Percentiles rank a stretch among this genome's conserved stretches.
These are phyloP conservation scores for Mycena albidolilacea DNA, from an alignment of 768 basidiomycete species.

Conservation along the genomic window DNA sequence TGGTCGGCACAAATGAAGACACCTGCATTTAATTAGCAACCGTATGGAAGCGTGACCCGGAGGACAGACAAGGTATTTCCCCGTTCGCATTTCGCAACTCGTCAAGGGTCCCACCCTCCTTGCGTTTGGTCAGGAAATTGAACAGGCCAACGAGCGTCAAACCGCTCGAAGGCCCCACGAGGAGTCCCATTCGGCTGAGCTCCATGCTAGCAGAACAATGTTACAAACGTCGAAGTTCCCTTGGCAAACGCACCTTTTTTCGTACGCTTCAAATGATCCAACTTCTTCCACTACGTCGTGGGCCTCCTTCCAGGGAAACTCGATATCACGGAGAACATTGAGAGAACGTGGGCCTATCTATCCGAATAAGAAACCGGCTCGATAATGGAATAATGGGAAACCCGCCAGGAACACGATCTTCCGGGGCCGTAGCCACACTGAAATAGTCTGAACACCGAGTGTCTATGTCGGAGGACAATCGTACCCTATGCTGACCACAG, in stretches of 20 bases:
- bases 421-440: background rate
- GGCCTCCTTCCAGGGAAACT: background rate
- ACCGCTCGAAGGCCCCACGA: background rate
- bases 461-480: background rate
- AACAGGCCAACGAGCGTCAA: background rate
- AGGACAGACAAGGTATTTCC: background rate
- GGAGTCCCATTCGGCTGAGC: background rate
- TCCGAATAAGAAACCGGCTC: no score
- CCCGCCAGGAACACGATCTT: background rate
- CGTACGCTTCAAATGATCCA: constrained; percentile 4
- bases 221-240: background rate
- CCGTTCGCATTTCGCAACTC: constrained; percentile 6
- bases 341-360: background rate
- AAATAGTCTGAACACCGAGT: no score
- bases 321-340: constrained; percentile 2
- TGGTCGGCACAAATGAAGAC: background rate
- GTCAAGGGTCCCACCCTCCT: constrained; percentile 4
- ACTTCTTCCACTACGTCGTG: constrained; percentile 7
- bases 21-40: background rate
- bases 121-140: constrained; percentile 11
- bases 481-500: background rate
- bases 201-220: background rate
- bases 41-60: no score
- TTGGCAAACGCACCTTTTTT: background rate
- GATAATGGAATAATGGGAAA: no score